Base-by-base conservation (phyloP, 768 basidiomycete genomes). In the Amanita brunnescens region DNA sequence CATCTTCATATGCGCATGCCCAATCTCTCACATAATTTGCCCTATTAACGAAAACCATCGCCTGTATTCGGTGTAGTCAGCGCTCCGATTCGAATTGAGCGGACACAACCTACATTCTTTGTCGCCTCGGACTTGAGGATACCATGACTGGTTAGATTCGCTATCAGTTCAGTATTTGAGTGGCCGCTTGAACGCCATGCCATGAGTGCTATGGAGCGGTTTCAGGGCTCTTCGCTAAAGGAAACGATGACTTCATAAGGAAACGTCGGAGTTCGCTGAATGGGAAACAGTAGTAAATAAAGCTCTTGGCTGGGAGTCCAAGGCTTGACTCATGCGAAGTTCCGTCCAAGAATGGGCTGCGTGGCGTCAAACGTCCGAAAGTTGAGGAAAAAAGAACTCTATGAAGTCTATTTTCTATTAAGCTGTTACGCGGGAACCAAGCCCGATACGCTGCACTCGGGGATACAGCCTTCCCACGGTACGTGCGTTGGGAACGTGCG, bases 141-240 rank as follows among this genome's bases (percentile, higher is more conserved):
- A 2, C 72, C 74, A 44, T 71, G 66, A 33, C 58, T 64, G 3
- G 62, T 58, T 70, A 96, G 69, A 64, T 91, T 91, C 20, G 69
- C 57, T 52, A 96, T 73, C 40, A 96, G 81, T 57, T 90, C 85
- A 14, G 66, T 59, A 60, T 91, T 94, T 3, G 79, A 79, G 8
- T 61, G 65, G 20, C 91, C 91, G 37, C 70, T 77, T 62, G 85
- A 86, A 26, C 76, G 74, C 91, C 91, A 93, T 34, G 91, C 91
- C 91, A 93, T 92, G 29, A 34, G 5, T 20, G 39, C 8, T 12
- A 39, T 35, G 32, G 38, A 16, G 14, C 0, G 39, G n/a, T 12
- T 42, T 20, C 30, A 49, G 35, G 42, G 29, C 9, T 33, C 6
- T 20, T 3, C 30, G n/a, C n/a, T n/a, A n/a, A 39, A 5, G 20